These are phyloP conservation scores for Sclerotinia trifoliorum DNA, from an alignment of 2,329 filamentous ascomycete species.

Conservation along the genomic window DNA sequence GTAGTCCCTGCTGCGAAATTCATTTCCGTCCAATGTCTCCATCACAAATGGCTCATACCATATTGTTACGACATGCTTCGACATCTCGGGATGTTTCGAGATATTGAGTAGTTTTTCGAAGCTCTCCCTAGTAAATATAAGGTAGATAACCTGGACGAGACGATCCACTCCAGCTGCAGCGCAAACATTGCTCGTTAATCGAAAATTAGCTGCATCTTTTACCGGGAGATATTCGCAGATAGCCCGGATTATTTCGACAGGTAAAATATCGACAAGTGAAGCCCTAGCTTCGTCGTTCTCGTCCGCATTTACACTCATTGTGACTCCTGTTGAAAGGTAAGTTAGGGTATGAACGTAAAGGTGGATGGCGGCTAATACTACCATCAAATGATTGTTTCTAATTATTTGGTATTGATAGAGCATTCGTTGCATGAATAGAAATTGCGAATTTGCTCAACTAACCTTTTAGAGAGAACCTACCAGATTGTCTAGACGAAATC, in stretches of 20 bases:
- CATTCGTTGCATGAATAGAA: background rate
- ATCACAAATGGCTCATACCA: background rate
- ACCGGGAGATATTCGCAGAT: rapidly evolving
- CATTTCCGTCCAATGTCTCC: background rate
- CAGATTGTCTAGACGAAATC: no score
- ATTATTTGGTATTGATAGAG: background rate
- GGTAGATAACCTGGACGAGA: background rate
- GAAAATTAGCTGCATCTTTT: background rate
- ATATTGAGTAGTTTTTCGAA: background rate
- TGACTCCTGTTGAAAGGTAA: background rate
- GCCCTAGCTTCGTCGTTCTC: background rate
- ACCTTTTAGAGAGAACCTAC: no score
- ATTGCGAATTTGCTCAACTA: background rate
- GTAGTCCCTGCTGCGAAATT: background rate
- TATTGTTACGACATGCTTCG: background rate
- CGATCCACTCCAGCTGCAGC: background rate
- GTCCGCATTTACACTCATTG: background rate
- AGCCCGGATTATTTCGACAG: background rate
- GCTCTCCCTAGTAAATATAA: constrained; percentile 4
- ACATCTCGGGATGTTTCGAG: background rate
- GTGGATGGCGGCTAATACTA: background rate
- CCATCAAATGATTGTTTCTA: background rate
- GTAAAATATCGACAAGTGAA: background rate
- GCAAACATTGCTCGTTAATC: background rate
- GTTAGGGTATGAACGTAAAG: background rate